Evolutionary conservation across 306 rosid genomes (phyloP).

Genomic region (Prinsepia uniflora): DNA sequence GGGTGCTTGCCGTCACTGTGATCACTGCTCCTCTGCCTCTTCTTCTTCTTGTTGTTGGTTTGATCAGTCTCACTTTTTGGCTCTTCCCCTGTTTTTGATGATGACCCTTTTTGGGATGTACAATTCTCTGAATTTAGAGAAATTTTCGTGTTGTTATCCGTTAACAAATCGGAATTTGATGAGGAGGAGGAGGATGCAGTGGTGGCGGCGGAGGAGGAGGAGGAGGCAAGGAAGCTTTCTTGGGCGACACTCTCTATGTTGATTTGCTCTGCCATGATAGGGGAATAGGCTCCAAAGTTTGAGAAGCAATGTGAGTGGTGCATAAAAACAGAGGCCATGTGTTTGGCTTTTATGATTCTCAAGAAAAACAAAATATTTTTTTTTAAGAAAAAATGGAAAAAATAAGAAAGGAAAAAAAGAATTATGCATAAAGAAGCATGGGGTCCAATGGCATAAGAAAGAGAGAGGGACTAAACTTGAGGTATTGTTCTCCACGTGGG

Average conservation of each 20-base stretch:
- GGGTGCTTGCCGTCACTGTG: conserved; percentile 38
- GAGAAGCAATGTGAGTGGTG: conserved; percentile 36
- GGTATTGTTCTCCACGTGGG: conserved; percentile 34
- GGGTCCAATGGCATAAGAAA: conserved; percentile 37
- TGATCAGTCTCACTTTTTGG: conserved; percentile 25
- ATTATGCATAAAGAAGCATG: conserved; percentile 34
- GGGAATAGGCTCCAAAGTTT: conserved; percentile 22
- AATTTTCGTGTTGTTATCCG: neutral
- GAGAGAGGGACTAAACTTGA: conserved; percentile 28
- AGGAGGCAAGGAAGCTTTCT: conserved; percentile 26
- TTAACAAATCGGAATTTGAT: conserved; percentile 3
- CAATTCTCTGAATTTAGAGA: conserved; percentile 1
- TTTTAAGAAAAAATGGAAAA: neutral
- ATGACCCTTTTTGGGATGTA: conserved; percentile 15
- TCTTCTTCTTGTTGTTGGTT: conserved; percentile 10
- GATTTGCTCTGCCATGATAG: conserved; percentile 37
- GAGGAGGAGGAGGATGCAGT: conserved; percentile 28
- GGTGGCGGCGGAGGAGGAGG: conserved; percentile 16
- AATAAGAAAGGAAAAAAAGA: conserved; percentile 21
- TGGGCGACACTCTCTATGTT: conserved; percentile 54
- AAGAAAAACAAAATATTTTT: neutral
- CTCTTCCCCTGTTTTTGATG: conserved; percentile 13
- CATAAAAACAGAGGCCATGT: conserved; percentile 27
- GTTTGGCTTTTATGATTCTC: conserved; percentile 35
- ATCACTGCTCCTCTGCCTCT: conserved; percentile 32